phyloP scores from a whole-genome alignment of 805 yeast species.

The Saccharomycopsis capsularis region DNA sequence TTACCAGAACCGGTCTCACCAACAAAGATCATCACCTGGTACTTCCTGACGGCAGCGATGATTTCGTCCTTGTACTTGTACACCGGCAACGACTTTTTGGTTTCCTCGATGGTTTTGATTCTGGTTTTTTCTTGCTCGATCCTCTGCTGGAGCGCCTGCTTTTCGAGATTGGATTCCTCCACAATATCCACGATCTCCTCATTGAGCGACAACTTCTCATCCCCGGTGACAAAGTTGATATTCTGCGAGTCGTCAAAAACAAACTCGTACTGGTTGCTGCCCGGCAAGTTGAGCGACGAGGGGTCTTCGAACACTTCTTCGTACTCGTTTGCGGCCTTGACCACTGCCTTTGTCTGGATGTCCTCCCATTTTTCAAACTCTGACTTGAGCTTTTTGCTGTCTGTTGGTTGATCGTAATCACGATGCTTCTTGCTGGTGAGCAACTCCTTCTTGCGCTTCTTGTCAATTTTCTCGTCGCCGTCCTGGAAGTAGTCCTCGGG shows the following conservation, averaged over 20 bases:
- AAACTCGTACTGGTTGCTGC: slow-evolving; percentile 54
- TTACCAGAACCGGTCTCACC: slow-evolving; percentile 95
- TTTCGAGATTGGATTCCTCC: slow-evolving; percentile 29
- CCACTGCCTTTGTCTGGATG: slow-evolving; percentile 13
- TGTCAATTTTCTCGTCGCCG: slow-evolving; percentile 42
- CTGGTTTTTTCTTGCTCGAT: slow-evolving; percentile 27
- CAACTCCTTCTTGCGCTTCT: slow-evolving; percentile 45
- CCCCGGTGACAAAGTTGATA: slow-evolving; percentile 44
- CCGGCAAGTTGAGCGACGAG: slow-evolving; percentile 38
- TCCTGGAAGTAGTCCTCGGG: slow-evolving; percentile 52
- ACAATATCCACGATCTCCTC: slow-evolving; percentile 32
- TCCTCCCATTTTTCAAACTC: slow-evolving; percentile 43
- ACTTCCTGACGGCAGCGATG: slow-evolving; percentile 47
- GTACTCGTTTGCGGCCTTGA: slow-evolving; percentile 24
- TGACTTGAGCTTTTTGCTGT: slow-evolving; percentile 18
- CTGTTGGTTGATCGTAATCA: slow-evolving; percentile 18
- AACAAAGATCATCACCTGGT: slow-evolving; percentile 68
- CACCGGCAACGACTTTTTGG: slow-evolving; percentile 69
- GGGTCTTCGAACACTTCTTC: slow-evolving; percentile 28
- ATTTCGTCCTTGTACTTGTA: slow-evolving; percentile 54
- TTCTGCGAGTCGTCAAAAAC: slow-evolving; percentile 66
- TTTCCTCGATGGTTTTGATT: slow-evolving; percentile 35
- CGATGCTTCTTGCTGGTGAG: slow-evolving; percentile 34
- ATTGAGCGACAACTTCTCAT: slow-evolving; percentile 31
- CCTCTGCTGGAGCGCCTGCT: slow-evolving; percentile 21